These are phyloP conservation scores for Neobulgaria alba DNA, from an alignment of 2,329 filamentous ascomycete genomes.

Conservation along the genomic window DNA sequence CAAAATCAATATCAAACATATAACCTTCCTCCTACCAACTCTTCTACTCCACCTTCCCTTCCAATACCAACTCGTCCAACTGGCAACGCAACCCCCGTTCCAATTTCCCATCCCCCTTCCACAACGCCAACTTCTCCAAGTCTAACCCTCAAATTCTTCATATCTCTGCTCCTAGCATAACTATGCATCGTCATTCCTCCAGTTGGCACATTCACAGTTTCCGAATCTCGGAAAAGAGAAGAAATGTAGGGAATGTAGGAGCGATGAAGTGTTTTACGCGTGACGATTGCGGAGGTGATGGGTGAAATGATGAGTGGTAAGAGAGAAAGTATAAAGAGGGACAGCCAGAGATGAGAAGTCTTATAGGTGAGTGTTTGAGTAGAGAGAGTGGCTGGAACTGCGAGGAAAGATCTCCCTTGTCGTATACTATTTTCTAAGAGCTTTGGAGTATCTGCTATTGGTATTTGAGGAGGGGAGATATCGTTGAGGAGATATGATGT, in stretches of 20 bases:
- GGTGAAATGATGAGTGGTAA: conserved; percentile 8
- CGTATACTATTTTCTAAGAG: conserved; percentile 5
- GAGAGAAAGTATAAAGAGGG: conserved; percentile 12
- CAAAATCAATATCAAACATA: conserved; percentile 16
- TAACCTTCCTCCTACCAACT: conserved; percentile 5
- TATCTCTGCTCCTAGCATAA: conserved; percentile 4
- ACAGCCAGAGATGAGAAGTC: conserved; percentile 7
- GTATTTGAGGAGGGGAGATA: neutral
- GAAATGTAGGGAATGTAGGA: conserved; percentile 15
- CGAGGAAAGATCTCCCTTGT: conserved; percentile 4
- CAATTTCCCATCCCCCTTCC: conserved; percentile 12
- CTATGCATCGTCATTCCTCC: conserved; percentile 13
- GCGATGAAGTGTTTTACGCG: conserved; percentile 2
- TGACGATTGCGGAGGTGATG: conserved; percentile 9
- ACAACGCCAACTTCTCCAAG: conserved; percentile 20
- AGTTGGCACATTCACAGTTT: conserved; percentile 8
- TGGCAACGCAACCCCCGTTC: conserved; percentile 14
- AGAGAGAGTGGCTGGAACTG: conserved; percentile 6
- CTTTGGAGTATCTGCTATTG: neutral
- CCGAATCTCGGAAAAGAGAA: conserved; percentile 7
- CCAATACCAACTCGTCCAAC: conserved; percentile 14
- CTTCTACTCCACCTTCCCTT: conserved; percentile 2
- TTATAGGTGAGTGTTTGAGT: neutral
- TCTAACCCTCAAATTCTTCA: conserved; percentile 11
- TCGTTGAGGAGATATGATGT: conserved; percentile 5